Conservation (phyloP, 164 flowering plant genomes). For the Stephania japonica region DNA sequence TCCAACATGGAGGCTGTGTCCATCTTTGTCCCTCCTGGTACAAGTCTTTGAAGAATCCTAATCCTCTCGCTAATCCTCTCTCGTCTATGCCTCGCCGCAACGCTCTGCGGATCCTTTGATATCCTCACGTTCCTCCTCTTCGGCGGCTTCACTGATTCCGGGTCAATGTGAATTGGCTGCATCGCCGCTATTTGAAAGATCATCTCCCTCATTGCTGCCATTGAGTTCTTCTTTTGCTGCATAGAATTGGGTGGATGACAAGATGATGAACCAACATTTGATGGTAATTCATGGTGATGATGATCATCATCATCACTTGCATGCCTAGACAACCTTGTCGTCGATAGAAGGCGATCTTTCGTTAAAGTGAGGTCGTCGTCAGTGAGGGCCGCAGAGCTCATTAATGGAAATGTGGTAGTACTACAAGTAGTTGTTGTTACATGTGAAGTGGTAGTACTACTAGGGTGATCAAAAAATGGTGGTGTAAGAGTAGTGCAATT, state of each 20-base stretch:
- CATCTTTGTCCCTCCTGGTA: conserved; percentile 64
- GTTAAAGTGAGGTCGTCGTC: not conserved
- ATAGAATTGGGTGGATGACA: not conserved
- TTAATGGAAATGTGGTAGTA: conserved; percentile 16
- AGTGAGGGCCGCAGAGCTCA: conserved; percentile 1
- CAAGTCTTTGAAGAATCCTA: conserved; percentile 55
- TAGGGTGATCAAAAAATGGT: conserved; percentile 15
- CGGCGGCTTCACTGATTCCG: conserved; percentile 54
- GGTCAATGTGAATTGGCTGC: conserved; percentile 66
- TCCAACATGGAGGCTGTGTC: conserved; percentile 67
- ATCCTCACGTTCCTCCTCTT: conserved; percentile 58
- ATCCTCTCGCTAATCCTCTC: conserved; percentile 59
- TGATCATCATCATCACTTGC: not conserved
- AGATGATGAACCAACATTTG: not conserved
- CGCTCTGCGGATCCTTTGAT: conserved; percentile 58
- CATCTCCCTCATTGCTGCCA: conserved; percentile 57
- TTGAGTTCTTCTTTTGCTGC: conserved; percentile 16
- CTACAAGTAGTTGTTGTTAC: conserved; percentile 1
- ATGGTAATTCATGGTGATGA: not conserved
- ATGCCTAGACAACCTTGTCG: not conserved
- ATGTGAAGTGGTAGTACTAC: conserved; percentile 7
- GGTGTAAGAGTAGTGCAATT: conserved; percentile 3
- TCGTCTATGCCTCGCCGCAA: conserved; percentile 55
- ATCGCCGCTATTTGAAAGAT: conserved; percentile 53
- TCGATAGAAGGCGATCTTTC: not conserved